Conservation (phyloP, 2,329 filamentous ascomycete species). For the Pezicula carpinea region DNA sequence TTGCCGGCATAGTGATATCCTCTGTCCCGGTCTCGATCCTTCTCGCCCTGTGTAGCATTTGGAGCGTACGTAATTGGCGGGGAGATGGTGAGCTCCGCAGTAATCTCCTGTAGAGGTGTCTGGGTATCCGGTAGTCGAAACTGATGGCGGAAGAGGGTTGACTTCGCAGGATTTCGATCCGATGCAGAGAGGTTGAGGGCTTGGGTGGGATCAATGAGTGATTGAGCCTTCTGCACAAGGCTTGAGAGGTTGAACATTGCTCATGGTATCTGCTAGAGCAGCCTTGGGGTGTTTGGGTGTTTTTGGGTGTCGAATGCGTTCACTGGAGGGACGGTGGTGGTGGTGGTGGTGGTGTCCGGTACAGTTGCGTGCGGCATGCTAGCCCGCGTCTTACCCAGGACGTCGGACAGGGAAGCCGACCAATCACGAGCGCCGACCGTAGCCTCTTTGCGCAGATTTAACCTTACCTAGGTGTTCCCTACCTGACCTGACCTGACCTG, state of each 20-base stretch:
- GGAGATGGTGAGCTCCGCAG: constrained; percentile 86
- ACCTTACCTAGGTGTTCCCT: too few relatives aligned
- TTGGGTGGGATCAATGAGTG: constrained; percentile 86
- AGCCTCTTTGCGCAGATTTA: too few relatives aligned
- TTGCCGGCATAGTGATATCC: constrained; percentile 90
- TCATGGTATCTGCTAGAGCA: constrained; percentile 26
- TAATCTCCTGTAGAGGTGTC: constrained; percentile 92
- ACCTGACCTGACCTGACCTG: too few relatives aligned
- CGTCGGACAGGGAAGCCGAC: too few relatives aligned
- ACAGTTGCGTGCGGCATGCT: too few relatives aligned
- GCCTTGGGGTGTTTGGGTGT: too few relatives aligned
- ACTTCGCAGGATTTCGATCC: constrained; percentile 82
- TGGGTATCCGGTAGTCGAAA: constrained; percentile 92
- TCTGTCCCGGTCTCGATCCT: constrained; percentile 57
- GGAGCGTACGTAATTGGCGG: constrained; percentile 41
- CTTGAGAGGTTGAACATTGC: constrained; percentile 64
- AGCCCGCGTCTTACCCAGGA: too few relatives aligned
- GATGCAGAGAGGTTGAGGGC: constrained; percentile 67
- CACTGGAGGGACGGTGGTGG: too few relatives aligned
- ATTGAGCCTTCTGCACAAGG: constrained; percentile 93
- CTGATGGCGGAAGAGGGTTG: constrained; percentile 88
- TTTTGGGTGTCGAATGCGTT: too few relatives aligned
- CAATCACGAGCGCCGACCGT: too few relatives aligned
- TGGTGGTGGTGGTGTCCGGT: too few relatives aligned
- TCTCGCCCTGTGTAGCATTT: constrained; percentile 66